Percentiles rank a stretch among this genome's conserved stretches.
These are phyloP conservation scores for Lyophyllum decastes DNA, from an alignment of 768 basidiomycete species.

Conservation along the genomic window DNA sequence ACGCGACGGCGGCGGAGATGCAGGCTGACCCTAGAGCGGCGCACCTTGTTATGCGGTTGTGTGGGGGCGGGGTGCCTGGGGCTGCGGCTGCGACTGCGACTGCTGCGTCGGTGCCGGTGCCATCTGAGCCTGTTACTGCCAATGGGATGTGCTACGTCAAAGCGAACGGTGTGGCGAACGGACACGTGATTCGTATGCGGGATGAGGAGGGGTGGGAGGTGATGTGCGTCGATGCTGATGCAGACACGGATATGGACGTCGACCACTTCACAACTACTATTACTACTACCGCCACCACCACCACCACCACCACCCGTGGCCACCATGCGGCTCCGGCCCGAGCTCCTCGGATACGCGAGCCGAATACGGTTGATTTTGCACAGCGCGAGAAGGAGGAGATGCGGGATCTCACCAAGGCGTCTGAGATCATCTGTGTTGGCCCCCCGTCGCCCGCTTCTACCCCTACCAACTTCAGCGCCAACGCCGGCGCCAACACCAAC, in stretches of 20 bases:
- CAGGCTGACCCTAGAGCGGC: conserved; percentile 27
- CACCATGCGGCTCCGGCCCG: too few species aligned
- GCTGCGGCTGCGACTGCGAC: conserved; percentile 6
- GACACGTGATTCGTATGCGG: conserved; percentile 34
- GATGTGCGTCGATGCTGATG: conserved; percentile 11
- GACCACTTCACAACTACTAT: background rate
- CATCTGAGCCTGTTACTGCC: too few species aligned
- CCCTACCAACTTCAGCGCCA: background rate
- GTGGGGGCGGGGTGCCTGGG: conserved; percentile 38
- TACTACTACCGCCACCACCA: background rate
- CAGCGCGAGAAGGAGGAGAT: conserved; percentile 88
- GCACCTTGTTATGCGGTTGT: conserved; percentile 55
- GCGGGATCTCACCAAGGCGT: conserved; percentile 81
- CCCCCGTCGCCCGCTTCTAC: conserved; percentile 17
- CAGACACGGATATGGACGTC: conserved; percentile 24
- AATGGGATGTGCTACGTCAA: background rate
- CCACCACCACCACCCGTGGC: too few species aligned
- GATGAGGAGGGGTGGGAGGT: conserved; percentile 15
- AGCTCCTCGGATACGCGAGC: conserved; percentile 18
- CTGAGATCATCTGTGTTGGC: conserved; percentile 61
- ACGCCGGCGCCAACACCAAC: background rate
- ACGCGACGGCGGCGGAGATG: conserved; percentile 42
- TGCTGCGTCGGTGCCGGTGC: too few species aligned
- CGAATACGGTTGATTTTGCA: conserved; percentile 79
- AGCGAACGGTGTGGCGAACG: conserved; percentile 10